Conservation (phyloP, 2,329 filamentous ascomycete species). For the Nakataea oryzae region DNA sequence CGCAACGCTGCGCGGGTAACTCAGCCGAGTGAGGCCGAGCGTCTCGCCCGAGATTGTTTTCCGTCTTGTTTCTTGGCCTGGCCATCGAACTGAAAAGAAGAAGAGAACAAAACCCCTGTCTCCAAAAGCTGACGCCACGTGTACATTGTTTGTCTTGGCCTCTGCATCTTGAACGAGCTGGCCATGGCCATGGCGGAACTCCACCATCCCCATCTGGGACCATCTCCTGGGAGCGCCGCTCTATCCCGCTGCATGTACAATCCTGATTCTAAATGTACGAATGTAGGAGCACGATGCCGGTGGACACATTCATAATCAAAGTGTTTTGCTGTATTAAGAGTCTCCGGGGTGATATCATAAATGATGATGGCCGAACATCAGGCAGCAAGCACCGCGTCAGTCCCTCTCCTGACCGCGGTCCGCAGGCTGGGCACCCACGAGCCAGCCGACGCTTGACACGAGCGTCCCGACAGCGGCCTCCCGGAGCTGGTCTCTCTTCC, state of each 20-base stretch:
- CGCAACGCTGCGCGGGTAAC: too few relatives aligned
- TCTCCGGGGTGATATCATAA: background rate
- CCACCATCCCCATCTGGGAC: too few relatives aligned
- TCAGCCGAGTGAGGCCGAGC: too few relatives aligned
- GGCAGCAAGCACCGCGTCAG: background rate
- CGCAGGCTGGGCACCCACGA: slow-evolving; percentile 45
- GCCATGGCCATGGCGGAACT: too few relatives aligned
- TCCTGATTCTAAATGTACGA: too few relatives aligned
- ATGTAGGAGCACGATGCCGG: too few relatives aligned
- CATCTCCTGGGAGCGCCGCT: too few relatives aligned
- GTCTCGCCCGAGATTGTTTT: background rate
- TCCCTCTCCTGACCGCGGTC: slow-evolving; percentile 13
- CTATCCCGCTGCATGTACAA: too few relatives aligned
- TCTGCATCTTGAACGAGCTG: too few relatives aligned
- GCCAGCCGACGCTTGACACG: slow-evolving; percentile 57
- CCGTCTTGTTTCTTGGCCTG: background rate
- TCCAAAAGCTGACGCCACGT: background rate
- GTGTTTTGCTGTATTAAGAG: too few relatives aligned
- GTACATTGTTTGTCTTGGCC: too few relatives aligned
- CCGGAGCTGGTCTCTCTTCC: slow-evolving; percentile 63
- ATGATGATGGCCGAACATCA: background rate
- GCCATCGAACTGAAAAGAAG: background rate
- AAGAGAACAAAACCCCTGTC: background rate
- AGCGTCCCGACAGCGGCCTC: slow-evolving; percentile 58
- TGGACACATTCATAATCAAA: too few relatives aligned